Evolutionary conservation across 257 asterid genomes (phyloP).

Genomic region (Perilla frutescens): DNA sequence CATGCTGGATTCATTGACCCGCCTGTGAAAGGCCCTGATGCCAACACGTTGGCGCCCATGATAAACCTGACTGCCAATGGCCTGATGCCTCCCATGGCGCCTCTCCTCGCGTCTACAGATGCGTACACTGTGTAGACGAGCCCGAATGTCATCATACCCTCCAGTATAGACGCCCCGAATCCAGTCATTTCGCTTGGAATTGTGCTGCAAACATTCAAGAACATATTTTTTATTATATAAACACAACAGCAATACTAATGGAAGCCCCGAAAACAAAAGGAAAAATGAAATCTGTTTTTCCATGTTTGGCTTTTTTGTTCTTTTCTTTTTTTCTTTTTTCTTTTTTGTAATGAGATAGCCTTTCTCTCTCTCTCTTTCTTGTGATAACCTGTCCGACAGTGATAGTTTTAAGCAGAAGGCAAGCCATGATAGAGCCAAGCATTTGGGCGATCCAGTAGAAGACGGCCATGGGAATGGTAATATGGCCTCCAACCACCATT

Average conservation of each 20-base stretch:
- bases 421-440: conserved; percentile 72
- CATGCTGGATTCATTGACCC: conserved; percentile 89
- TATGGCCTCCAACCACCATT: conserved; percentile 79
- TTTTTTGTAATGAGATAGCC: no score
- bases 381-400: conserved; percentile 59
- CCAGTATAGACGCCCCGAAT: conserved; percentile 75
- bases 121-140: conserved; percentile 77
- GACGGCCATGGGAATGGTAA: conserved; percentile 62
- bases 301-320: no score
- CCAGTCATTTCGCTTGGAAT: conserved; percentile 88
- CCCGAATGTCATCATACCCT: conserved; percentile 76
- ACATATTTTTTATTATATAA: no score
- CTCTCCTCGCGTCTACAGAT: conserved; percentile 62
- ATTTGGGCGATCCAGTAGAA: conserved; percentile 72
- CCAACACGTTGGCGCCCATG: conserved; percentile 77
- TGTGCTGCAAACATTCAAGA: conserved; percentile 41
- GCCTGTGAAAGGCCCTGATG: conserved; percentile 82
- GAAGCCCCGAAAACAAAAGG: no score
- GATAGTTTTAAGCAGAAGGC: conserved; percentile 56
- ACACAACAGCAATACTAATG: no score
- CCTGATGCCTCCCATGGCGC: conserved; percentile 58
- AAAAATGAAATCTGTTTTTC: no score
- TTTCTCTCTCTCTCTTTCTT: no score
- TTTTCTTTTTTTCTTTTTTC: no score
- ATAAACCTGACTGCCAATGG: conserved; percentile 71